A percentile compares a stretch with the other conserved stretches of the same genome.
Conservation (phyloP, 192 early-diverging fungal genomes). For the Funneliformis mosseae region DNA sequence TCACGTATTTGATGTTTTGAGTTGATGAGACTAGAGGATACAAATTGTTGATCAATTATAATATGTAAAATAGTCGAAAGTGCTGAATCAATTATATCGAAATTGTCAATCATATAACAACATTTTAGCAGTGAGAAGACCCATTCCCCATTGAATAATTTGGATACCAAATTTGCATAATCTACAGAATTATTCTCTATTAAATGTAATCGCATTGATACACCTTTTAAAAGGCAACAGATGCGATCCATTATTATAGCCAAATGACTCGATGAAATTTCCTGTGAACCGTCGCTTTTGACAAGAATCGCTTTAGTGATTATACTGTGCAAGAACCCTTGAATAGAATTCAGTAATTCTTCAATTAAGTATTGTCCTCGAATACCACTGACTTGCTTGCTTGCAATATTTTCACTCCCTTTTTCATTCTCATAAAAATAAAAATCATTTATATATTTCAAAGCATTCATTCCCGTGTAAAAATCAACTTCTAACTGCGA, state of each 20-base stretch:
- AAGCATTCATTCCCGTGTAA: slow-evolving; percentile 39
- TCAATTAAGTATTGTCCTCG: slow-evolving; percentile 37
- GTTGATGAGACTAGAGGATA: slow-evolving; percentile 38
- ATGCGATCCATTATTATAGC: slow-evolving; percentile 8
- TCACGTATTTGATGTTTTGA: slow-evolving; percentile 39
- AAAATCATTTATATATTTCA: slow-evolving; percentile 54
- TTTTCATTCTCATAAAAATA: slow-evolving; percentile 39
- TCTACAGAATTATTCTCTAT: not conserved
- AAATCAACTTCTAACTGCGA: slow-evolving; percentile 44
- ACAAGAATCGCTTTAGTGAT: slow-evolving; percentile 38
- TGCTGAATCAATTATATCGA: slow-evolving; percentile 53
- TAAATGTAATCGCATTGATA: not conserved
- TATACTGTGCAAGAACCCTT: slow-evolving; percentile 40
- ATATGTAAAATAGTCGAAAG: slow-evolving; percentile 49
- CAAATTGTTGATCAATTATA: slow-evolving; percentile 42
- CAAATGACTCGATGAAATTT: not conserved
- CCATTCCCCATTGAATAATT: slow-evolving; percentile 20
- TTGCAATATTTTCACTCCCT: slow-evolving; percentile 12
- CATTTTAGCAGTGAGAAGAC: slow-evolving; percentile 36
- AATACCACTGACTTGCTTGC: slow-evolving; percentile 45
- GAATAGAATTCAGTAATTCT: slow-evolving; percentile 36
- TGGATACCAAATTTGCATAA: not conserved
- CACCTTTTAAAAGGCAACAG: slow-evolving; percentile 13
- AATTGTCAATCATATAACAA: slow-evolving; percentile 41
- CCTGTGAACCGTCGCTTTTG: not conserved